These are phyloP conservation scores for Mycena crocata DNA, from an alignment of 768 basidiomycete species.

Conservation along the genomic window DNA sequence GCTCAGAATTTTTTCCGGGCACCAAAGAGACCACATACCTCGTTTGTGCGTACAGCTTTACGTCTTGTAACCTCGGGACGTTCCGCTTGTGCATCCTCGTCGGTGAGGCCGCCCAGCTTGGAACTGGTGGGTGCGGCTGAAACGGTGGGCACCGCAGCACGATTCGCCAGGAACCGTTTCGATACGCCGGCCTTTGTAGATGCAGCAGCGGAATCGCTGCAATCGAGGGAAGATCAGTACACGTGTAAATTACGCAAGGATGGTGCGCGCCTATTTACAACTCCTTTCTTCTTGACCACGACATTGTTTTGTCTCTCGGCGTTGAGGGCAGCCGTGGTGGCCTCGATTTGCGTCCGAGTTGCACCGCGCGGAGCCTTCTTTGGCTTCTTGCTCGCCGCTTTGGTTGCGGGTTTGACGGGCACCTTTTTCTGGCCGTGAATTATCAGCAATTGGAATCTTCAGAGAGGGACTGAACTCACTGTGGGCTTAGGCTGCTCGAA, in stretches of 20 bases:
- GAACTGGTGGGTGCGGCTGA: not conserved
- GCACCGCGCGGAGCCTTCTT: not conserved
- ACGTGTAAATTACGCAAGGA: not conserved
- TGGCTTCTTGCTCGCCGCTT: too few relatives aligned
- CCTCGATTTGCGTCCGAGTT: not conserved
- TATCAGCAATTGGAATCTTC: too few relatives aligned
- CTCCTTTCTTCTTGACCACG: not conserved
- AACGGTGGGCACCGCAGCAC: too few relatives aligned
- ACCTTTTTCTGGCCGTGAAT: not conserved
- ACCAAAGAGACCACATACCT: not conserved
- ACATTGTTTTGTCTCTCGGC: not conserved
- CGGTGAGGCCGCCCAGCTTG: not conserved
- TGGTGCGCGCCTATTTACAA: not conserved
- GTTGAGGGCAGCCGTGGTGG: not conserved
- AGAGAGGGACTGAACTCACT: not conserved
- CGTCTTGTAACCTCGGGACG: not conserved
- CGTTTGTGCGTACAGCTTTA: not conserved
- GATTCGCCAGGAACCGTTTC: not conserved
- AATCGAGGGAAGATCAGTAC: not conserved
- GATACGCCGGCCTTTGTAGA: not conserved
- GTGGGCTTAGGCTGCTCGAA: not conserved
- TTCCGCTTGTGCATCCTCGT: not conserved
- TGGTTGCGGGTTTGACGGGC: too few relatives aligned
- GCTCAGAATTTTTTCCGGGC: not conserved
- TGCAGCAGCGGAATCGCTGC: constrained; percentile 2